Evolutionary conservation across 2,329 filamentous ascomycete genomes (phyloP).

Genomic region (Bipolaris sorokiniana): DNA sequence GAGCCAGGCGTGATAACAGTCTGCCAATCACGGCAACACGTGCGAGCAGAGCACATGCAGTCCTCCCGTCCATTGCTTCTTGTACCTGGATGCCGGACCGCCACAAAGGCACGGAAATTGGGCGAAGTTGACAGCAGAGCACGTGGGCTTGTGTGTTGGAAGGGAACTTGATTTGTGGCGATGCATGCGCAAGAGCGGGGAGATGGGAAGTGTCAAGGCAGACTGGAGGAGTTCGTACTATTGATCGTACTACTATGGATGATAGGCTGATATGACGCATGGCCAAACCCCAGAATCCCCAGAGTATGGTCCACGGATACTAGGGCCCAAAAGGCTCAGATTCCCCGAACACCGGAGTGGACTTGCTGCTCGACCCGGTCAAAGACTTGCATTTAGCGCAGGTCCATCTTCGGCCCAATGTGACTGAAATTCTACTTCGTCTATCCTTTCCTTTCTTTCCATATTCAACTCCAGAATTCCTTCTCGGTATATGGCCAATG

Average conservation of each 20-base stretch:
- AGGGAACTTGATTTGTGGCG: neutral
- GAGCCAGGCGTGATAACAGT: slow-evolving; percentile 31
- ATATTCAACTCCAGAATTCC: no score
- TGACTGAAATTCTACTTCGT: neutral
- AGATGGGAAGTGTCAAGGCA: neutral
- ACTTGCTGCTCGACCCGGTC: neutral
- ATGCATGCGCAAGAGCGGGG: neutral
- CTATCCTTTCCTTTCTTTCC: neutral
- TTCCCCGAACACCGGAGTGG: neutral
- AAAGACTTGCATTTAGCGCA: neutral
- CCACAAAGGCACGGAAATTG: neutral
- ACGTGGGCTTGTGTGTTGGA: slow-evolving; percentile 16
- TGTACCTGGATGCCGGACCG: slow-evolving; percentile 24
- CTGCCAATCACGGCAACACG: slow-evolving; percentile 39
- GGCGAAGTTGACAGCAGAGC: neutral
- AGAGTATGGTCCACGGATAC: slow-evolving; percentile 1
- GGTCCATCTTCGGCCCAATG: neutral
- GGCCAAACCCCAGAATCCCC: slow-evolving; percentile 8
- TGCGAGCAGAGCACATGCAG: slow-evolving; percentile 20
- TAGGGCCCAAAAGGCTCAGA: neutral
- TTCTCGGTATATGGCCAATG: neutral
- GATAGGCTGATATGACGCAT: neutral
- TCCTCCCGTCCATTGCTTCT: slow-evolving; percentile 8
- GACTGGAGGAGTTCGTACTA: no score
- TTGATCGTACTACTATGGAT: neutral